A percentile compares a stretch with the other conserved stretches of the same genome.
Evolutionary conservation across 176 grass and related monocot genomes (phyloP).

Genomic region (Echinochloa phyllopogon): DNA sequence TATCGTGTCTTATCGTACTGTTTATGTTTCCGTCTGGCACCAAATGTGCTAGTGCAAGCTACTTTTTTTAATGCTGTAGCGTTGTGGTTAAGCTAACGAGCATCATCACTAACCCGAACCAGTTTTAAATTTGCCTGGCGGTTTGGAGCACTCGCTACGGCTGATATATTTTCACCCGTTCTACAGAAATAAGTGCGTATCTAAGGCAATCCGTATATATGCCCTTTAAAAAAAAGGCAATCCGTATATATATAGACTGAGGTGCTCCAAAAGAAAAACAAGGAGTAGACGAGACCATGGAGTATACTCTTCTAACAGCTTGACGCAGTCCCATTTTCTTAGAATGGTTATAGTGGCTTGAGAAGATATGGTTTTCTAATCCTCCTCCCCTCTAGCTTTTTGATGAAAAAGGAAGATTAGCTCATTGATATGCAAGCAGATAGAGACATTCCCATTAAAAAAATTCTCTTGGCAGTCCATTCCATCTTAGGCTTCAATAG

Average conservation of each 20-base stretch:
- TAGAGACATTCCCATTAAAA: neutral
- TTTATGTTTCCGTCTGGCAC: neutral
- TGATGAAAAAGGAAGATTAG: neutral
- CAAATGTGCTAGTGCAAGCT: neutral
- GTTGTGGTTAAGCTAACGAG: neutral
- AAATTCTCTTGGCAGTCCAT: neutral
- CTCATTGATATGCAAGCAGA: neutral
- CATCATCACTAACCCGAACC: neutral
- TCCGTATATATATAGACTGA: neutral
- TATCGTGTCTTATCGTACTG: neutral
- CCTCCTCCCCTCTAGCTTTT: neutral
- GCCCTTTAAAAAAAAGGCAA: too few relatives aligned
- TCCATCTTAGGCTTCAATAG: neutral
- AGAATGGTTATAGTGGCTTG: neutral
- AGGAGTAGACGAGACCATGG: neutral
- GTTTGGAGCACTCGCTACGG: too few relatives aligned
- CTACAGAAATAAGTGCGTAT: too few relatives aligned
- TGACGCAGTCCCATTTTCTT: neutral
- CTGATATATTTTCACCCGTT: too few relatives aligned
- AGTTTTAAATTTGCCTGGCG: neutral
- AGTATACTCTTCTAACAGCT: neutral
- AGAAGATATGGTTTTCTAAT: conserved; percentile 33
- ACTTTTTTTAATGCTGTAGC: neutral
- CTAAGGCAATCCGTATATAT: too few relatives aligned
- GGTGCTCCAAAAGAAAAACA: neutral